Percentiles rank a stretch among this genome's conserved stretches.
These are phyloP conservation scores for Globisporangium uncinulatum DNA, from an alignment of 352 stramenopile genomes.

Conservation along the genomic window DNA sequence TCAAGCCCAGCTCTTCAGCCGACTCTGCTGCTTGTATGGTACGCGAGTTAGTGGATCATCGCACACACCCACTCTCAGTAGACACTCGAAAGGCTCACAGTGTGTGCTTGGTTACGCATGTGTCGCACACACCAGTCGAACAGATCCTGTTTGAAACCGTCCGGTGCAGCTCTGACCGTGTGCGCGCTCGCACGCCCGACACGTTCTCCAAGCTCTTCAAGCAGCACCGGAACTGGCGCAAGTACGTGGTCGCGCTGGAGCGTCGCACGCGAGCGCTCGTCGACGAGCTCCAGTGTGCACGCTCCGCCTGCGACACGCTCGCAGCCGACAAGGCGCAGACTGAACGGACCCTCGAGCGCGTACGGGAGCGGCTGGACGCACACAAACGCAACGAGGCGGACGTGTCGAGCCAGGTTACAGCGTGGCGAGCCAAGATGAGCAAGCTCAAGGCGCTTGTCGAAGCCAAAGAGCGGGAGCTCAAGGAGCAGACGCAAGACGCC, in stretches of 20 bases:
- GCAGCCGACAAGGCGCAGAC: constrained; percentile 20
- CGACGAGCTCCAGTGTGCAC: constrained; percentile 24
- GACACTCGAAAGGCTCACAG: neutral
- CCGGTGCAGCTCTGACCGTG: constrained; percentile 41
- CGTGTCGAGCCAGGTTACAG: constrained; percentile 26
- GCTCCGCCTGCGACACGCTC: constrained; percentile 30
- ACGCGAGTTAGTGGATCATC: constrained; percentile 2
- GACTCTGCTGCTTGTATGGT: constrained; percentile 45
- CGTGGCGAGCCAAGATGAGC: constrained; percentile 52
- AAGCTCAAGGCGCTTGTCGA: constrained; percentile 45
- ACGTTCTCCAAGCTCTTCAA: constrained; percentile 63
- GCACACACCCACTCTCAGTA: neutral
- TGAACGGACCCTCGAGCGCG: constrained; percentile 13
- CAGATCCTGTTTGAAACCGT: constrained; percentile 60
- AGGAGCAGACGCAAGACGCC: constrained; percentile 24
- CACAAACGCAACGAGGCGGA: constrained; percentile 22
- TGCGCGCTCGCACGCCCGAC: constrained; percentile 34
- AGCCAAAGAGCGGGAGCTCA: constrained; percentile 32
- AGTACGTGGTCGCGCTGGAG: constrained; percentile 62
- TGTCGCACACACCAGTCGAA: constrained; percentile 30
- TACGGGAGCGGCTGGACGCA: constrained; percentile 20
- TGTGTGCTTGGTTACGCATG: neutral
- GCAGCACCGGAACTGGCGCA: constrained; percentile 71
- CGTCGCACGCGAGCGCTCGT: constrained; percentile 25
- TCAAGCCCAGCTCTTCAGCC: constrained; percentile 22